Evolutionary conservation across 2,329 filamentous ascomycete species (phyloP).

Genomic region (Pseudonectria foliicola): DNA sequence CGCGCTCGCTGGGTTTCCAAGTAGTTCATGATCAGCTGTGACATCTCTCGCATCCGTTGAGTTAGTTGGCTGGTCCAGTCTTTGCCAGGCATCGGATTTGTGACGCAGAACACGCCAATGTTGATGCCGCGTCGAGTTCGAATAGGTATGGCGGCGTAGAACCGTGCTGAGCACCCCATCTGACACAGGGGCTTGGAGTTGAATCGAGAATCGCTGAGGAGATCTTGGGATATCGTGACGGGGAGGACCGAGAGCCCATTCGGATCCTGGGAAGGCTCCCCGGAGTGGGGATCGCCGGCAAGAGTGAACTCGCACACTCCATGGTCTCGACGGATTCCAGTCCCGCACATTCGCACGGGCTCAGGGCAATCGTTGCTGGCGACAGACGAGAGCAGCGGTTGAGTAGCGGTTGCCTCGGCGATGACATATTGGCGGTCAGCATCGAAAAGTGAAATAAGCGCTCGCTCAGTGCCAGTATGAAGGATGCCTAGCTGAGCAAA

Average conservation of each 20-base stretch:
- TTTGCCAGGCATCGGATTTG: constrained; percentile 8
- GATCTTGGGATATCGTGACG: constrained; percentile 27
- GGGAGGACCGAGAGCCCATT: constrained; percentile 16
- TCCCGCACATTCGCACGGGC: constrained; percentile 23
- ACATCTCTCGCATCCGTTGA: constrained; percentile 19
- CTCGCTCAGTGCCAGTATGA: constrained; percentile 34
- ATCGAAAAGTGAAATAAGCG: constrained; percentile 46
- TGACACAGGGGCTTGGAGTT: constrained; percentile 17
- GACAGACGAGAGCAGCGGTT: constrained; percentile 25
- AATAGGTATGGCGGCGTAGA: constrained; percentile 37
- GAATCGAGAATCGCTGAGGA: constrained; percentile 26
- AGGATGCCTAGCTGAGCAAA: constrained; percentile 43
- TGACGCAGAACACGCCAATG: constrained; percentile 34
- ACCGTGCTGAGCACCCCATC: constrained; percentile 19
- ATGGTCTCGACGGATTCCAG: constrained; percentile 23
- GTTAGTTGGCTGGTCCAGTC: constrained; percentile 21
- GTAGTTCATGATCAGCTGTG: constrained; percentile 28
- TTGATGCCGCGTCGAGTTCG: constrained; percentile 32
- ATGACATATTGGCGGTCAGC: constrained; percentile 40
- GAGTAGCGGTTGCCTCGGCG: constrained; percentile 40
- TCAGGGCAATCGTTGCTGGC: constrained; percentile 6
- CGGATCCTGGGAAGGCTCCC: not conserved
- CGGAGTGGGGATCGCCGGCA: not conserved
- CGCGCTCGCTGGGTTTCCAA: constrained; percentile 25
- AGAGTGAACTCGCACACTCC: constrained; percentile 25